These are phyloP conservation scores for Sporothrix phasma DNA, from an alignment of 2,329 filamentous ascomycete genomes.

Conservation along the genomic window DNA sequence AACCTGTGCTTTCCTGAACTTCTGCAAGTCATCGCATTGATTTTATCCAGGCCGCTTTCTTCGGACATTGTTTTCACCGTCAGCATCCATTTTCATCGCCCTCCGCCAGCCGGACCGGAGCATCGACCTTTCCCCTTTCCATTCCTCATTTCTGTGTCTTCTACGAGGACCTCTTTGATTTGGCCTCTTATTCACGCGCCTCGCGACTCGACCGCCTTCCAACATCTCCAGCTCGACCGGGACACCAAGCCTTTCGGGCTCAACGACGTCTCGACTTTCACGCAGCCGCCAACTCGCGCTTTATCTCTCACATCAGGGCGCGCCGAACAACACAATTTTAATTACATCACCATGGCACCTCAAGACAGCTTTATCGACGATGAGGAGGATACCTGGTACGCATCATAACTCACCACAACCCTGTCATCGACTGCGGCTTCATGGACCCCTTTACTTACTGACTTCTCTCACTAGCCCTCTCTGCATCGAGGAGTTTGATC, in stretches of 20 bases:
- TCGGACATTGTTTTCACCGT: not conserved
- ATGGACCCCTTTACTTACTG: not conserved
- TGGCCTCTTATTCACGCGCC: not conserved
- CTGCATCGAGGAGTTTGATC: constrained; percentile 97
- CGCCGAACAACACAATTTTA: not conserved
- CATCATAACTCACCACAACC: not conserved
- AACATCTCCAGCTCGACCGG: not conserved
- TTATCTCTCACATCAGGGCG: not conserved
- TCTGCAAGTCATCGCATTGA: constrained; percentile 5
- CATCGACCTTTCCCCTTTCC: not conserved
- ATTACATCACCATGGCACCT: constrained; percentile 45
- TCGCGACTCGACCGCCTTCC: not conserved
- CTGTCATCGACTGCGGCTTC: not conserved
- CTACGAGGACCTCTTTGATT: not conserved
- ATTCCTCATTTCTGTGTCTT: not conserved
- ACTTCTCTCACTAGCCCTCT: constrained; percentile 57
- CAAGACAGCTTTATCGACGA: constrained; percentile 64
- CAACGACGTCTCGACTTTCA: not conserved
- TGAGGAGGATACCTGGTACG: constrained; percentile 60
- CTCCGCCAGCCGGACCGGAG: not conserved
- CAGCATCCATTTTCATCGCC: not conserved
- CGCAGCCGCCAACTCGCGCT: not conserved
- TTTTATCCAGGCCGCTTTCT: constrained; percentile 1
- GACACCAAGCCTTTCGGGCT: not conserved
- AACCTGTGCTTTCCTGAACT: not conserved